These are phyloP conservation scores for Nemania diffusa DNA, from an alignment of 2,329 filamentous ascomycete genomes.

Conservation along the genomic window DNA sequence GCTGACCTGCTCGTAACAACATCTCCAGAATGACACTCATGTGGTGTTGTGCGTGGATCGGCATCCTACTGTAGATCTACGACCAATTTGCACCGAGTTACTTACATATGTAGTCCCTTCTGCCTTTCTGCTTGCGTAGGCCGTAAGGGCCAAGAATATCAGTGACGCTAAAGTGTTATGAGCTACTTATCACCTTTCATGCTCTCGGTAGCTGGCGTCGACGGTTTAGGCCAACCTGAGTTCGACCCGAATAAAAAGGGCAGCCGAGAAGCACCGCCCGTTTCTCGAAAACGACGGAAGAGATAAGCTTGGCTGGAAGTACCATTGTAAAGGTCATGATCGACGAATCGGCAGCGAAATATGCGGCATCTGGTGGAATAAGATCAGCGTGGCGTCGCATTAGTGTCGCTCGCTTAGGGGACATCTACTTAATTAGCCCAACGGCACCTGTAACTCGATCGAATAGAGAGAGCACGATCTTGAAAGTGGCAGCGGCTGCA, in stretches of 20 bases:
- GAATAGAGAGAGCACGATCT: neutral
- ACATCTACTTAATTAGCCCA: slow-evolving; percentile 31
- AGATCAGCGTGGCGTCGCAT: slow-evolving; percentile 46
- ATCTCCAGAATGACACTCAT: neutral
- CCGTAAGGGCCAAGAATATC: slow-evolving; percentile 14
- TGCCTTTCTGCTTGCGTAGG: slow-evolving; percentile 11
- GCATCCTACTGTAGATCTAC: slow-evolving; percentile 32
- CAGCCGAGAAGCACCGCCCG: slow-evolving; percentile 25
- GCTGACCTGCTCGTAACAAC: slow-evolving; percentile 2
- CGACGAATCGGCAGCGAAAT: slow-evolving; percentile 34
- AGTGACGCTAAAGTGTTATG: slow-evolving; percentile 16
- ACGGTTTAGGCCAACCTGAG: slow-evolving; percentile 1
- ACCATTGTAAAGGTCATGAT: slow-evolving; percentile 24
- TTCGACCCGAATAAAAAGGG: slow-evolving; percentile 6
- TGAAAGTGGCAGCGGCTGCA: slow-evolving; percentile 1
- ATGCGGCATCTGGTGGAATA: slow-evolving; percentile 39
- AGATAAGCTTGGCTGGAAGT: slow-evolving; percentile 22
- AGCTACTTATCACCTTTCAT: neutral
- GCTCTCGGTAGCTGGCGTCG: neutral
- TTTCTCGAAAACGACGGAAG: slow-evolving; percentile 18
- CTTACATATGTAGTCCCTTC: neutral
- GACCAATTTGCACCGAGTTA: slow-evolving; percentile 21
- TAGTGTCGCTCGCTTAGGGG: slow-evolving; percentile 46
- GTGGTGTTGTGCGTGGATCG: slow-evolving; percentile 23
- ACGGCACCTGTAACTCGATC: slow-evolving; percentile 9